phyloP scores from a whole-genome alignment of 2,329 filamentous ascomycete species.

The Rosellinia necatrix region DNA sequence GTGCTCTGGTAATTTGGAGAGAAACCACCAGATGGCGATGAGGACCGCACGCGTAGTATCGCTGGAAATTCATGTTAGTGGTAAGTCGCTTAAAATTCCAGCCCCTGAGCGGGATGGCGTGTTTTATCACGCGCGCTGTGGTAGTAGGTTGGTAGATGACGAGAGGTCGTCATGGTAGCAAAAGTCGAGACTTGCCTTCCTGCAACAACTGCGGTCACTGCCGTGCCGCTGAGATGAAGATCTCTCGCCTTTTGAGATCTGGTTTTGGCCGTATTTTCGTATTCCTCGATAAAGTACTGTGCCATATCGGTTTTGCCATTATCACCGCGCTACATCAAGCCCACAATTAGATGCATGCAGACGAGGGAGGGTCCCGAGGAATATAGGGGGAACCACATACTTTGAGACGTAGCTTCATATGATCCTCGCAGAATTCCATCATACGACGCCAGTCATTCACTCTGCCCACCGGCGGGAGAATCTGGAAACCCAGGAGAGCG shows the following conservation, averaged over 20 bases:
- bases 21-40: constrained; percentile 27
- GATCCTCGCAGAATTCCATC: constrained; percentile 29
- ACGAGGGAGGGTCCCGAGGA: too few relatives aligned
- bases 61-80: constrained; percentile 11
- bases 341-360: constrained; percentile 1
- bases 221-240: constrained; percentile 25
- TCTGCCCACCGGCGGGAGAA: constrained; percentile 20
- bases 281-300: constrained; percentile 29
- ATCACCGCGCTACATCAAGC: constrained; percentile 19
- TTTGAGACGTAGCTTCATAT: constrained; percentile 20
- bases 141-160: not conserved
- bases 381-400: constrained; percentile 11
- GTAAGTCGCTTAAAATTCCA: not conserved
- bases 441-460: constrained; percentile 28
- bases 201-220: constrained; percentile 31
- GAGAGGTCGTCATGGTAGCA: not conserved
- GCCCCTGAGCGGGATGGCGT: not conserved
- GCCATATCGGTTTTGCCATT: constrained; percentile 26
- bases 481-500: constrained; percentile 26
- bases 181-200: constrained; percentile 28
- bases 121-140: not conserved
- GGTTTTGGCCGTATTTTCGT: constrained; percentile 15
- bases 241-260: constrained; percentile 20
- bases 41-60: constrained; percentile 29
- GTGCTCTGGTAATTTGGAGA: constrained; percentile 26